Conservation (phyloP, 495 filamentous ascomycete genomes). For the Trypethelium eluteriae region DNA sequence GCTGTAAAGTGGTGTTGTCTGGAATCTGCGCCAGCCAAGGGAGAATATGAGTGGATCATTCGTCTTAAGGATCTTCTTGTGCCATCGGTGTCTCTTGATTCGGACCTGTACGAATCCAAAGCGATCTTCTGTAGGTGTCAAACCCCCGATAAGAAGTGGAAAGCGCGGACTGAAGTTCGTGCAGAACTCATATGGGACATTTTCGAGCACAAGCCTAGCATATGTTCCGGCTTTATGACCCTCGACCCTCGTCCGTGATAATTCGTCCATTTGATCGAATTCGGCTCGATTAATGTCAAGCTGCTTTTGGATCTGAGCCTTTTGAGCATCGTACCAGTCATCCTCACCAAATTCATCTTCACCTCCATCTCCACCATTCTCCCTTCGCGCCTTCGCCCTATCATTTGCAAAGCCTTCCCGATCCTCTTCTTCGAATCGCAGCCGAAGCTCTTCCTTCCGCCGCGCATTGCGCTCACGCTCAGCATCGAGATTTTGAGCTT, state of each 20-base stretch:
- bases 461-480: slow-evolving; percentile 87
- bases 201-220: slow-evolving; percentile 77
- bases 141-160: slow-evolving; percentile 81
- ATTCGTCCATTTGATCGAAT: slow-evolving; percentile 75
- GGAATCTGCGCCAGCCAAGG: slow-evolving; percentile 93
- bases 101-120: slow-evolving; percentile 92
- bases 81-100: slow-evolving; percentile 96
- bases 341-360: slow-evolving; percentile 86
- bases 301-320: slow-evolving; percentile 89
- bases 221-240: slow-evolving; percentile 92
- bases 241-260: slow-evolving; percentile 71
- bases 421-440: slow-evolving; percentile 95
- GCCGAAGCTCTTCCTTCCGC: slow-evolving; percentile 85
- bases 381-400: slow-evolving; percentile 59
- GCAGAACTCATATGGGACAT: slow-evolving; percentile 85
- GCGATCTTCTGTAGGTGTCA: slow-evolving; percentile 85
- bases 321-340: slow-evolving; percentile 97
- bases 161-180: slow-evolving; percentile 75
- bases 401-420: slow-evolving; percentile 85
- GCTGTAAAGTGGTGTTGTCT: slow-evolving; percentile 84
- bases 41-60: slow-evolving; percentile 97
- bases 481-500: slow-evolving; percentile 53
- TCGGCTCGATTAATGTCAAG: slow-evolving; percentile 89
- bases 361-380: slow-evolving; percentile 48
- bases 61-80: slow-evolving; percentile 97